Base-by-base conservation (phyloP, 2,329 filamentous ascomycete genomes). In the Aspergillus quadricinctus region DNA sequence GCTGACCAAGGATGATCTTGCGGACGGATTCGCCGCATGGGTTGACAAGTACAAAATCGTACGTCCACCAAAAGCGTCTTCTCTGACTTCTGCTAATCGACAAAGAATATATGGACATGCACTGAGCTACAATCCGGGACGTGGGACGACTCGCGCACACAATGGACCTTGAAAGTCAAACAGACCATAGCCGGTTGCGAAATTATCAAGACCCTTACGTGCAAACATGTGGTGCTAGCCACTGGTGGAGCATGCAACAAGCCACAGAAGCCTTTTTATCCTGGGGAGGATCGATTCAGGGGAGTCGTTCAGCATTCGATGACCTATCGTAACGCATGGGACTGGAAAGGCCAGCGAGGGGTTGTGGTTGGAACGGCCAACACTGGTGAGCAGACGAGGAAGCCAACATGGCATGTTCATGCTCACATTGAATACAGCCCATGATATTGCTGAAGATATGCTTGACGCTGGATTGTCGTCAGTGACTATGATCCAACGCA, bases 391-490 rank as follows among this genome's bases (percentile, higher is more conserved):
- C 3, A 23, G 40, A n/a, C 40, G 3, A 41, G 5, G 9, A n/a
- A 41, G 19, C 2, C 17, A 41, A 10, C 17, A n/a, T 5, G 19
- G 40, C 17, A 21, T n/a, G 17, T 41, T n/a, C 4, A n/a, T 41
- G 19, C 17, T 41, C 17, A 41, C 17, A 4, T 41, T 1, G 17
- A 41, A 41, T 17, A 21, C 50, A 64, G 65, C 58, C 1, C 78
- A 80, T 64, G 78, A 81, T 61, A 72, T 80, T 25, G 76, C 78
- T 2, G 73, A 79, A 62, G 77, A 80, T 63, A 80, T 79, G 71
- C 69, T 72, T 40, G 69, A 75, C 23, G 73, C 73, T 6, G 73
- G 73, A 3, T 60, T 75, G 50, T 68, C 72, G 29, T 72, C 75
- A 14, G 65, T 77, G n/a, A 81, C 78, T 11, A 77, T 81, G 61